These are phyloP conservation scores for Hypoxylon sp. DNA, from an alignment of 2,329 filamentous ascomycete species.

Conservation along the genomic window DNA sequence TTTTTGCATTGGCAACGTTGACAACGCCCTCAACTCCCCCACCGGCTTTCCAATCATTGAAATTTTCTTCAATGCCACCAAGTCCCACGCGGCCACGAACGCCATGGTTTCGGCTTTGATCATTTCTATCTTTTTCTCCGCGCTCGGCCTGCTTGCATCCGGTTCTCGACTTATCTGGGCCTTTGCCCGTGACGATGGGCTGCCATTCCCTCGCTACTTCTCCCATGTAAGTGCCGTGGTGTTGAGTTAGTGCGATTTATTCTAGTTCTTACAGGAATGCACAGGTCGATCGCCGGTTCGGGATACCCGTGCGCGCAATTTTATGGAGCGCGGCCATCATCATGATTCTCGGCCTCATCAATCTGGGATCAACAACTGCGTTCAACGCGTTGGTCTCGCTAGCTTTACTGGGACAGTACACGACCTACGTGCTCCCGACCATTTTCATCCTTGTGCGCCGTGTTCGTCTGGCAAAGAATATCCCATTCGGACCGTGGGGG, in stretches of 20 bases:
- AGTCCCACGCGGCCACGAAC: constrained; percentile 54
- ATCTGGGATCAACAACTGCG: constrained; percentile 21
- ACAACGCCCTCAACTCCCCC: constrained; percentile 49
- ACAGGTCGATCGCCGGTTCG: constrained; percentile 17
- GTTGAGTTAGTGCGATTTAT: not conserved
- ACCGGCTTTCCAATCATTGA: constrained; percentile 48
- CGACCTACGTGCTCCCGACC: constrained; percentile 20
- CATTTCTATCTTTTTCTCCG: constrained; percentile 55
- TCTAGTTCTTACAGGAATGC: not conserved
- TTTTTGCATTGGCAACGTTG: constrained; percentile 61
- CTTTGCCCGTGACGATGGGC: constrained; percentile 45
- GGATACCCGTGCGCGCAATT: constrained; percentile 18
- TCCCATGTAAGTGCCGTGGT: constrained; percentile 10
- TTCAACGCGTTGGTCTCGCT: constrained; percentile 26
- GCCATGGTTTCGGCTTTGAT: constrained; percentile 59
- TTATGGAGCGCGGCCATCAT: constrained; percentile 18
- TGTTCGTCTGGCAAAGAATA: constrained; percentile 13
- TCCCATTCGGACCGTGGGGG: constrained; percentile 22
- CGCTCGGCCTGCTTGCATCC: constrained; percentile 61
- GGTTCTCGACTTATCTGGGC: constrained; percentile 64
- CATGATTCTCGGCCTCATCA: constrained; percentile 20
- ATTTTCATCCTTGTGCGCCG: constrained; percentile 18
- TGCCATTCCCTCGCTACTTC: constrained; percentile 21
- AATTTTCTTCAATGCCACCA: constrained; percentile 61
- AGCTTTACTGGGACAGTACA: constrained; percentile 23